phyloP scores from a whole-genome alignment of 2,329 filamentous ascomycete species.

The Claviceps sp. region DNA sequence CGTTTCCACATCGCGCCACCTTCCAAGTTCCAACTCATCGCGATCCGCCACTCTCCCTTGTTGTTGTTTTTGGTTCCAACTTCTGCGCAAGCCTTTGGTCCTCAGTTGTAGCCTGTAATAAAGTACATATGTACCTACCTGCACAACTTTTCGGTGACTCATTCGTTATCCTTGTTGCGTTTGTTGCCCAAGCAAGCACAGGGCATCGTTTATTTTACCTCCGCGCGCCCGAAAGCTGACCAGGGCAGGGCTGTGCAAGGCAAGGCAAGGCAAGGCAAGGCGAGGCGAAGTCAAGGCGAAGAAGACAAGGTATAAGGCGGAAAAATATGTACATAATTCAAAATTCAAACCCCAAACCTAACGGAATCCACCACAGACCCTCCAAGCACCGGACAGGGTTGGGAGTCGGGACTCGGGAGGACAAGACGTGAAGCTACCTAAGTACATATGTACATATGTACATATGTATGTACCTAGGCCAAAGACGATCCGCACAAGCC shows the following conservation, averaged over 20 bases:
- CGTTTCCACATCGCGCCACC: neutral
- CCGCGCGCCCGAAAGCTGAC: neutral
- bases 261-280: neutral
- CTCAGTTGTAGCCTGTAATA: too few relatives aligned
- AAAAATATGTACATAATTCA: neutral
- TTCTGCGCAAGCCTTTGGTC: too few relatives aligned
- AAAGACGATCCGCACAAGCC: neutral
- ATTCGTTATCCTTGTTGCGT: slow-evolving; percentile 1
- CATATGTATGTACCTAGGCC: neutral
- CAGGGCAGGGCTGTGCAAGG: neutral
- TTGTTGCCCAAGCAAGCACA: slow-evolving; percentile 1
- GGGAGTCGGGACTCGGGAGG: neutral
- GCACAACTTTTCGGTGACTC: neutral
- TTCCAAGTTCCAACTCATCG: neutral
- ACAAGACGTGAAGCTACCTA: neutral
- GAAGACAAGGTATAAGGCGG: neutral
- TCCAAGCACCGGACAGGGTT: neutral
- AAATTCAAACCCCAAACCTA: too few relatives aligned
- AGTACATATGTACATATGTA: neutral
- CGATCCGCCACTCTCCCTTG: neutral
- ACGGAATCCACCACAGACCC: too few relatives aligned
- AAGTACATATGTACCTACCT: too few relatives aligned
- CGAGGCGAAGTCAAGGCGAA: neutral
- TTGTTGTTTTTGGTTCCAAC: too few relatives aligned
- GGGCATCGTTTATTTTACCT: neutral